These are phyloP conservation scores for Colletotrichum spinosum DNA, from an alignment of 2,329 filamentous ascomycete species.

Conservation along the genomic window DNA sequence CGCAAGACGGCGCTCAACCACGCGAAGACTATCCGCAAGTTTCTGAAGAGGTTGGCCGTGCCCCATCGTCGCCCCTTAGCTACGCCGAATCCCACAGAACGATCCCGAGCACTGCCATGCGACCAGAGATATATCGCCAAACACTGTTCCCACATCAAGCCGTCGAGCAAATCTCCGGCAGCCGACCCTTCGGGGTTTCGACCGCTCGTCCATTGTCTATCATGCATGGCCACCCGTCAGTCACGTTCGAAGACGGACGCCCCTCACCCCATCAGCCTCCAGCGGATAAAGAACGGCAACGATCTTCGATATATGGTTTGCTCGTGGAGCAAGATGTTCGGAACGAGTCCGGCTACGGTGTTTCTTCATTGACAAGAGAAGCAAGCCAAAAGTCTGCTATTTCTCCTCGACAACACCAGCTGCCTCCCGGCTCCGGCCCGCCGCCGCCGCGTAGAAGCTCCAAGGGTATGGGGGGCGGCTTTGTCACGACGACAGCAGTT, in stretches of 20 bases:
- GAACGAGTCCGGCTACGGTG: slow-evolving; percentile 68
- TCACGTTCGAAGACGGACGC: slow-evolving; percentile 38
- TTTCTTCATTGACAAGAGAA: slow-evolving; percentile 72
- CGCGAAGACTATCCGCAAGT: background rate
- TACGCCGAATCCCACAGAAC: slow-evolving; percentile 29
- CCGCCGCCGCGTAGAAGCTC: slow-evolving; percentile 83
- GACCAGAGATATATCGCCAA: slow-evolving; percentile 32
- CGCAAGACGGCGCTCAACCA: slow-evolving; percentile 11
- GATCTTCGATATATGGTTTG: slow-evolving; percentile 66
- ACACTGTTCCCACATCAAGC: slow-evolving; percentile 24
- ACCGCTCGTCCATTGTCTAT: slow-evolving; percentile 29
- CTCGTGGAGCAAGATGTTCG: slow-evolving; percentile 73
- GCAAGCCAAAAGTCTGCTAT: slow-evolving; percentile 76
- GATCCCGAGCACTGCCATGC: slow-evolving; percentile 28
- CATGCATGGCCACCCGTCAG: slow-evolving; percentile 41
- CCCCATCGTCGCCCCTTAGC: slow-evolving; percentile 43
- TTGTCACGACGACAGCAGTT: slow-evolving; percentile 58
- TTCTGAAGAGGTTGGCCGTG: slow-evolving; percentile 37
- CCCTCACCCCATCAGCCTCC: slow-evolving; percentile 59
- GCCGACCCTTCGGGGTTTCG: slow-evolving; percentile 12
- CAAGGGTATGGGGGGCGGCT: slow-evolving; percentile 73
- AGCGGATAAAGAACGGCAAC: slow-evolving; percentile 68
- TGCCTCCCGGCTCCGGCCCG: slow-evolving; percentile 66
- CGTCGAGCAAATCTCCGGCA: slow-evolving; percentile 16
- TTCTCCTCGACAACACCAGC: slow-evolving; percentile 64